These are phyloP conservation scores for Erigeron philadelphicus DNA, from an alignment of 140 eudicot species.

Conservation along the genomic window DNA sequence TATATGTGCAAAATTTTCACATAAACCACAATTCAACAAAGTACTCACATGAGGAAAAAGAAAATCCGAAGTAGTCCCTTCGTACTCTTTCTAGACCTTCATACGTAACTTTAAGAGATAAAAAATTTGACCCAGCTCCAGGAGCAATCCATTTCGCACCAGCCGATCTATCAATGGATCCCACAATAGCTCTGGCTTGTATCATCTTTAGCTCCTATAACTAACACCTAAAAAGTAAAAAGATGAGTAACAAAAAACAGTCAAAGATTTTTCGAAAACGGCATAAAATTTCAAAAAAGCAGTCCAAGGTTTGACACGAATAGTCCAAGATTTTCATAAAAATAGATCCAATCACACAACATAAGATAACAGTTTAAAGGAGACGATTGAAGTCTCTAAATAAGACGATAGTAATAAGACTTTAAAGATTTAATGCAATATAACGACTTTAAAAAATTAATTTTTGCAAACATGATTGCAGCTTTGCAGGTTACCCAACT, in stretches of 20 bases:
- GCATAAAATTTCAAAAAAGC: too few species aligned
- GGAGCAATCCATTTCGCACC: slow-evolving; percentile 44
- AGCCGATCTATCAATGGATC: slow-evolving; percentile 75
- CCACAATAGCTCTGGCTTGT: slow-evolving; percentile 68
- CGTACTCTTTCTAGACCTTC: slow-evolving; percentile 89
- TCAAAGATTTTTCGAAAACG: too few species aligned
- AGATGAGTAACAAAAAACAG: neutral
- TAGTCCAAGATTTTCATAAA: neutral
- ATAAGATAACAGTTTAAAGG: too few species aligned
- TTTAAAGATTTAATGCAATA: too few species aligned
- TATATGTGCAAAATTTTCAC: neutral
- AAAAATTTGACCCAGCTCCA: slow-evolving; percentile 58
- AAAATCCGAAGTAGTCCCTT: slow-evolving; percentile 86
- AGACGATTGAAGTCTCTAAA: too few species aligned
- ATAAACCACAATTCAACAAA: neutral
- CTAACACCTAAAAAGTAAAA: slow-evolving; percentile 35
- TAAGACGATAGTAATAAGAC: too few species aligned
- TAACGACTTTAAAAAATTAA: too few species aligned
- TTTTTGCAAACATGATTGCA: too few species aligned
- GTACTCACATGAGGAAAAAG: slow-evolving; percentile 80
- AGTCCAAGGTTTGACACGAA: too few species aligned
- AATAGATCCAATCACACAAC: slow-evolving; percentile 11
- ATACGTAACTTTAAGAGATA: slow-evolving; percentile 86
- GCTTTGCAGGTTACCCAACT: too few species aligned
- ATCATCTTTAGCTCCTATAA: slow-evolving; percentile 91